These are phyloP conservation scores for Eucalyptus curtisii DNA, from an alignment of 345 rosid genomes.

Conservation along the genomic window DNA sequence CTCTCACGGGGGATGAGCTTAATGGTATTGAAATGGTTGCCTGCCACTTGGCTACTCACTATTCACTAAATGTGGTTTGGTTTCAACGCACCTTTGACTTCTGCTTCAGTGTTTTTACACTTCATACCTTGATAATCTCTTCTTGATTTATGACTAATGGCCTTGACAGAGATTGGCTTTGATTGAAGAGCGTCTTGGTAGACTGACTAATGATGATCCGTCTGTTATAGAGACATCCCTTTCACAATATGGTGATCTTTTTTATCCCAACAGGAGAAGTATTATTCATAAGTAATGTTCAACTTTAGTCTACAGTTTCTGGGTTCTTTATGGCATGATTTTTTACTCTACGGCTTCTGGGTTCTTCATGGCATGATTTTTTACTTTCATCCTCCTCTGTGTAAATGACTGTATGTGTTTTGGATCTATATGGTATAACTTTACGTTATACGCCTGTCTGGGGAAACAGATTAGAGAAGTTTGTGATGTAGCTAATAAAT, in stretches of 20 bases:
- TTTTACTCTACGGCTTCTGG: fast-evolving
- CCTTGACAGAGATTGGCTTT: conserved; percentile 49
- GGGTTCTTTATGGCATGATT: background rate
- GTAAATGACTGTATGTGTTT: background rate
- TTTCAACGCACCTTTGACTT: background rate
- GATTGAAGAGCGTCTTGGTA: conserved; percentile 76
- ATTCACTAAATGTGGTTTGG: conserved; percentile 50
- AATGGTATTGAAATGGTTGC: conserved; percentile 89
- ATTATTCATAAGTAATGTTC: conserved; percentile 45
- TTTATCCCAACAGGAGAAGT: conserved; percentile 54
- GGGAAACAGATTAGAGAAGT: background rate
- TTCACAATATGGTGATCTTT: conserved; percentile 81
- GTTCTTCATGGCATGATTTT: background rate
- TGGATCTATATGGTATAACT: background rate
- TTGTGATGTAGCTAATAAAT: conserved; percentile 48
- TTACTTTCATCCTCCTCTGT: background rate
- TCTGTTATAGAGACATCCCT: conserved; percentile 60
- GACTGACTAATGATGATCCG: conserved; percentile 66
- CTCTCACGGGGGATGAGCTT: conserved; percentile 76
- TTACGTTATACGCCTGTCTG: fast-evolving
- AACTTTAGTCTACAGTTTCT: fast-evolving
- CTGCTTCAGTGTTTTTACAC: background rate
- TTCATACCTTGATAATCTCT: background rate
- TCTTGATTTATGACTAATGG: background rate
- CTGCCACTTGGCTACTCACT: conserved; percentile 89